Evolutionary conservation across 768 basidiomycete genomes (phyloP), one percentile per base, ranked within the genome.

Genomic region (Naganishia randhawae): DNA sequence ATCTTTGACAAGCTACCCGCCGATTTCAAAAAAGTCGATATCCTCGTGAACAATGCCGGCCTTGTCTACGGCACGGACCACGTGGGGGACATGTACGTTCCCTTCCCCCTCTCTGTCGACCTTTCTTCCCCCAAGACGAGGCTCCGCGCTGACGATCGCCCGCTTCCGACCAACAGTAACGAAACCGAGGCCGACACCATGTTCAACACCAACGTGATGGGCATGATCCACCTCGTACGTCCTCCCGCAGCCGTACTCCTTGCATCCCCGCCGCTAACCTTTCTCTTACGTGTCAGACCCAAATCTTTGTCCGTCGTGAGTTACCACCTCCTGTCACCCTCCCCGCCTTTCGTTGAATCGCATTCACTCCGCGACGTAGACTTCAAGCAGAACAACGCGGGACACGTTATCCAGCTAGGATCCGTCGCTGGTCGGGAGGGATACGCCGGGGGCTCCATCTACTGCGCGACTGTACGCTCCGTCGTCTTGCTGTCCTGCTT

Each of bases 351-450:
- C 22, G 14, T 11, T 57, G 13, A 45, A 48, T n/a, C 3, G 29
- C 32, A 33, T 45, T 55, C n/a, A 29, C n/a, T 19, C 16, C 73
- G 8, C 31, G 3, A 11, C 25, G 3, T 66, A 90, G 90, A 89
- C 68, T 91, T 92, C 83, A 91, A 89, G 77, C 84, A 82, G 64
- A 87, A 84, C 76, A 86, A 88, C 5, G 69, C 86, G 4, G 91
- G 92, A 0, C 92, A 94, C 82, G 83, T 99, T 73, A 97, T 99
- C 82, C 95, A 96, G 80, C 83, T 99, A 57, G 94, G 96, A 9
- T 95, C 92, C 13, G 85, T 99, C 67, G 94, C 96, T 14, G 93
- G 90, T 55, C 82, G 84, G 10, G 92, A 93, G 75, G 78, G 95
- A 5, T 98, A 98, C 75, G 86, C 87, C 14, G 94, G 93, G 32